These are phyloP conservation scores for Atalantia buxifolia DNA, from an alignment of 345 rosid species.

Conservation along the genomic window DNA sequence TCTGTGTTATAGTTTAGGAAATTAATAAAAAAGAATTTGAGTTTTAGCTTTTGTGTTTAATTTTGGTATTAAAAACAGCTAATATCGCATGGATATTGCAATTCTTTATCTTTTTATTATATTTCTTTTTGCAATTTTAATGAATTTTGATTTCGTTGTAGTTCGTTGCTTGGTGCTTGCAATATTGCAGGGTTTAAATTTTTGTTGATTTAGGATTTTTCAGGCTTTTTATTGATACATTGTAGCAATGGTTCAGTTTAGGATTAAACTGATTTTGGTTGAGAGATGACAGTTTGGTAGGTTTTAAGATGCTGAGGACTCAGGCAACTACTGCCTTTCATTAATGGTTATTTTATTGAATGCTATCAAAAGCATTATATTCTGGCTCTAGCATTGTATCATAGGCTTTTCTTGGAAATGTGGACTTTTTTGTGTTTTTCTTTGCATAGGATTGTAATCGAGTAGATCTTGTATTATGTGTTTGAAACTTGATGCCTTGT, in stretches of 20 bases:
- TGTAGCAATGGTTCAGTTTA: not conserved
- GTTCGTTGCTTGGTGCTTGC: not conserved
- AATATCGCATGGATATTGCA: not conserved
- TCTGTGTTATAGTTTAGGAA: not conserved
- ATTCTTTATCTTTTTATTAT: not conserved
- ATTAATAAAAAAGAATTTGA: not conserved
- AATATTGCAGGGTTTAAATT: not conserved
- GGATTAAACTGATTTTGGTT: not conserved
- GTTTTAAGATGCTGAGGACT: not conserved
- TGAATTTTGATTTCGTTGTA: not conserved
- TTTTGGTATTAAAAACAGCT: not conserved
- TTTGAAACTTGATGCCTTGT: not conserved
- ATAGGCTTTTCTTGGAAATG: too few species aligned
- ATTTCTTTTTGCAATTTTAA: not conserved
- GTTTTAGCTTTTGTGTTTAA: not conserved
- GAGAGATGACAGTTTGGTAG: not conserved
- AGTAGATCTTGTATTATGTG: not conserved
- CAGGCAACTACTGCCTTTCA: not conserved
- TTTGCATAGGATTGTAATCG: too few species aligned
- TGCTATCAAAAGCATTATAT: not conserved
- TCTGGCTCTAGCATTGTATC: too few species aligned
- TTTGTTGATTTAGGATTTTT: not conserved
- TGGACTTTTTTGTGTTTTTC: too few species aligned
- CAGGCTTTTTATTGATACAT: not conserved
- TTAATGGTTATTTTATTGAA: too few species aligned